phyloP scores from a whole-genome alignment of 805 yeast species.

The Suhomyces tanzawaensis region DNA sequence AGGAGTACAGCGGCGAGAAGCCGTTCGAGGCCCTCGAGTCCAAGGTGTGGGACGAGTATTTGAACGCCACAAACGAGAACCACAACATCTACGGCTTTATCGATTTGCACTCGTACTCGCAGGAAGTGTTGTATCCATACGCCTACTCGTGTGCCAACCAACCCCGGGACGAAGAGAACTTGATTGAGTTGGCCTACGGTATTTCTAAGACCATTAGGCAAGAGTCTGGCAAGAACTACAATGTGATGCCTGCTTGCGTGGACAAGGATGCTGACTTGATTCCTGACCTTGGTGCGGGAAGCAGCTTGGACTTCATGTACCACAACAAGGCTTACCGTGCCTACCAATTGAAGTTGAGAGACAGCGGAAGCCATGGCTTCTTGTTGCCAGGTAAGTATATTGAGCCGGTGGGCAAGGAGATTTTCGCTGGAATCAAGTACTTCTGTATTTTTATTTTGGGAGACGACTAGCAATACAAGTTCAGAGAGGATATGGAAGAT shows the following conservation, averaged over 20 bases:
- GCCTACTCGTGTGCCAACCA: conserved; percentile 71
- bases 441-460: conserved; percentile 44
- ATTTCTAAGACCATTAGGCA: conserved; percentile 69
- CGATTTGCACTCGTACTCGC: conserved; percentile 83
- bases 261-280: conserved; percentile 72
- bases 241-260: conserved; percentile 73
- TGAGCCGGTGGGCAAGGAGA: conserved; percentile 73
- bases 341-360: conserved; percentile 76
- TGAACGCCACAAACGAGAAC: conserved; percentile 42
- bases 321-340: conserved; percentile 83
- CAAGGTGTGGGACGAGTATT: conserved; percentile 37
- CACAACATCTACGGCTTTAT: conserved; percentile 72
- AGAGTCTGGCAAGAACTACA: conserved; percentile 60
- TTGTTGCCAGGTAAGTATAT: conserved; percentile 69
- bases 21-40: conserved; percentile 56
- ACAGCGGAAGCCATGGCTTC: conserved; percentile 81
- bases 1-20: conserved; percentile 73
- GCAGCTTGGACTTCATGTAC: conserved; percentile 80
- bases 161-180: conserved; percentile 79
- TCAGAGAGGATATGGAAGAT: too few species aligned
- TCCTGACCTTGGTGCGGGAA: conserved; percentile 77
- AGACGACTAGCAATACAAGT: conserved; percentile 9
- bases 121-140: conserved; percentile 78
- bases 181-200: conserved; percentile 79
- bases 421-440: conserved; percentile 63